phyloP scores from a whole-genome alignment of 164 flowering plant genomes.

The Chloranthus sessilifolius region DNA sequence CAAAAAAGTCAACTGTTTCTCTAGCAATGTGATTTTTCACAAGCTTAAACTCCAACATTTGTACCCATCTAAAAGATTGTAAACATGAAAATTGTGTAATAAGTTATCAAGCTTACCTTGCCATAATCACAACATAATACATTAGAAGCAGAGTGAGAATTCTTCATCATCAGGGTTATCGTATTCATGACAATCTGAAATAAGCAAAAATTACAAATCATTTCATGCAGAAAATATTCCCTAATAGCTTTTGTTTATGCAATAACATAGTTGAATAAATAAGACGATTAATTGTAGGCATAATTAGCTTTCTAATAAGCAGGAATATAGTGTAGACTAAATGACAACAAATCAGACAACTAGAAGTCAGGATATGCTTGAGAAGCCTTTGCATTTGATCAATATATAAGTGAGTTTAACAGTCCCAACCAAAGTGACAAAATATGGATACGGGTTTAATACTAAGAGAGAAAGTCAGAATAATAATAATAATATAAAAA shows the following conservation, averaged over 20 bases:
- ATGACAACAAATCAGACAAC: neutral
- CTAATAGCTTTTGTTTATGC: neutral
- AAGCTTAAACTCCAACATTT: neutral
- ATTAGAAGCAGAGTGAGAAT: conserved; percentile 26
- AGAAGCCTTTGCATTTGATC: neutral
- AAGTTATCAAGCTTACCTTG: conserved; percentile 32
- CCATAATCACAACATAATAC: conserved; percentile 46
- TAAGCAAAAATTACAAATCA: neutral
- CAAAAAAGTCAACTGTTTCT: too few species aligned
- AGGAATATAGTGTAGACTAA: neutral
- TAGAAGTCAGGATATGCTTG: neutral
- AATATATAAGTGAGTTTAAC: too few species aligned
- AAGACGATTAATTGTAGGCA: neutral
- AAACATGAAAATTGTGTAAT: neutral
- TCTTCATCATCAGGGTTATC: conserved; percentile 35
- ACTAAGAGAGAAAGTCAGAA: too few species aligned
- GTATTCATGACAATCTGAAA: conserved; percentile 53
- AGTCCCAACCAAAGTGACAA: too few species aligned
- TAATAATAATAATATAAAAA: too few species aligned
- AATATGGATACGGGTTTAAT: too few species aligned
- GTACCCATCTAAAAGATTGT: neutral
- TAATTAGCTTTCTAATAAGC: neutral
- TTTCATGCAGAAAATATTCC: neutral
- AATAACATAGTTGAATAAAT: neutral
- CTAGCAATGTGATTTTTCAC: neutral